phyloP scores from a whole-genome alignment of 2,329 filamentous ascomycete genomes.

The Pestalotiopsis sp. region DNA sequence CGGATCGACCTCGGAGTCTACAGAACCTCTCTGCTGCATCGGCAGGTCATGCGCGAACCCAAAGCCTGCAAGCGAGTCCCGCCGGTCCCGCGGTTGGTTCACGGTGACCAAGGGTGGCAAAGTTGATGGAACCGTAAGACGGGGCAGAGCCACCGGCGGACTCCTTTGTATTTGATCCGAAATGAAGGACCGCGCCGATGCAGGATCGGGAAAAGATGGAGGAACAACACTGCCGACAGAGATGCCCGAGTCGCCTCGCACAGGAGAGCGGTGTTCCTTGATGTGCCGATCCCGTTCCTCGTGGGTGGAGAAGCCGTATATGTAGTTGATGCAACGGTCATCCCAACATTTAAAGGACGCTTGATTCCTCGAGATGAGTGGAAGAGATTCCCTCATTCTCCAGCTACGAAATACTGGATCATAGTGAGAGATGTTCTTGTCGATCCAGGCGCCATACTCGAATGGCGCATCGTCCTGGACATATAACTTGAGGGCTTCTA shows the following conservation, averaged over 20 bases:
- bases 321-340: conserved; percentile 56
- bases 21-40: conserved; percentile 36
- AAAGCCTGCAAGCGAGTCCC: conserved; percentile 40
- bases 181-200: conserved; percentile 28
- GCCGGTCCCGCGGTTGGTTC: conserved; percentile 37
- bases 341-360: conserved; percentile 56
- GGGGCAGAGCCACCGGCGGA: conserved; percentile 43
- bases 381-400: conserved; percentile 37
- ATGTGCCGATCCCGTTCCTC: conserved; percentile 53
- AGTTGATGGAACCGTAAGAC: conserved; percentile 31
- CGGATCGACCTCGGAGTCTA: conserved; percentile 50
- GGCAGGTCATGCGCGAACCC: conserved; percentile 41
- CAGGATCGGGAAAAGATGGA: conserved; percentile 34
- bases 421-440: conserved; percentile 49
- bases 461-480: conserved; percentile 41
- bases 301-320: conserved; percentile 55
- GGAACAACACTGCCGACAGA: conserved; percentile 39
- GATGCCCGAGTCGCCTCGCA: conserved; percentile 46
- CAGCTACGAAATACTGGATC: conserved; percentile 47
- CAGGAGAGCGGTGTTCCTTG: conserved; percentile 42
- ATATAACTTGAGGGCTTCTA: conserved; percentile 37
- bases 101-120: conserved; percentile 36
- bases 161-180: conserved; percentile 33
- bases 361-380: conserved; percentile 34
- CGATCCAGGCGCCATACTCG: conserved; percentile 52